phyloP scores from a whole-genome alignment of 768 basidiomycete species.

The Leccinum subgranulosum region DNA sequence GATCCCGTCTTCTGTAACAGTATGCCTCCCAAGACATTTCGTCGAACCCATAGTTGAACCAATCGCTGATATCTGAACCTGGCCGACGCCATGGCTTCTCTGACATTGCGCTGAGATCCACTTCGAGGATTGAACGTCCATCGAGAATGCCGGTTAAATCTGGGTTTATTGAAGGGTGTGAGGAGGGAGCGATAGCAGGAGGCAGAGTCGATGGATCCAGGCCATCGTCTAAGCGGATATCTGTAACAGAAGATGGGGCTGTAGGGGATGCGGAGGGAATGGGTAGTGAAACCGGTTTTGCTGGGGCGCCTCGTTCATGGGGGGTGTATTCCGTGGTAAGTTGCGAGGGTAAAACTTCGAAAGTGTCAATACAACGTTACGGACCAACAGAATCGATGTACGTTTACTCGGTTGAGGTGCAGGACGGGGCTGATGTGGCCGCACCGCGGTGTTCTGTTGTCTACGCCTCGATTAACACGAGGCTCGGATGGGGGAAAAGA shows the following conservation, averaged over 20 bases:
- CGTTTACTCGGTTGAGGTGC: slow-evolving; percentile 33
- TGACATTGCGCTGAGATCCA: slow-evolving; percentile 68
- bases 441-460: slow-evolving; percentile 34
- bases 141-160: slow-evolving; percentile 61
- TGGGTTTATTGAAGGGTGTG: slow-evolving; percentile 77
- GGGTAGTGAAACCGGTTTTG: slow-evolving; percentile 24
- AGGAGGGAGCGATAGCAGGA: slow-evolving; percentile 65
- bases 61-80: slow-evolving; percentile 92
- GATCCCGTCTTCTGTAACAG: slow-evolving; percentile 76
- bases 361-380: slow-evolving; percentile 5
- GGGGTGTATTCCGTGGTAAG: slow-evolving; percentile 83
- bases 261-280: slow-evolving; percentile 20
- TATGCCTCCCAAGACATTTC: slow-evolving; percentile 95
- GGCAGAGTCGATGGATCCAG: slow-evolving; percentile 66
- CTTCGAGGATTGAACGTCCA: slow-evolving; percentile 78
- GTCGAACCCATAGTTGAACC: slow-evolving; percentile 99
- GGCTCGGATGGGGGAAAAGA: neutral
- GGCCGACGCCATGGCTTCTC: slow-evolving; percentile 92
- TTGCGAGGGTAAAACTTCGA: slow-evolving; percentile 44
- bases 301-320: slow-evolving; percentile 55
- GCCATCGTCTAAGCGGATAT: slow-evolving; percentile 41
- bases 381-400: slow-evolving; percentile 9
- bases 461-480: slow-evolving; percentile 19
- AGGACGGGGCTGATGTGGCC: slow-evolving; percentile 30
- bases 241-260: slow-evolving; percentile 18